These are phyloP conservation scores for Pyrrhoderma noxium DNA, from an alignment of 1,284 basidiomycete genomes.

Conservation along the genomic window DNA sequence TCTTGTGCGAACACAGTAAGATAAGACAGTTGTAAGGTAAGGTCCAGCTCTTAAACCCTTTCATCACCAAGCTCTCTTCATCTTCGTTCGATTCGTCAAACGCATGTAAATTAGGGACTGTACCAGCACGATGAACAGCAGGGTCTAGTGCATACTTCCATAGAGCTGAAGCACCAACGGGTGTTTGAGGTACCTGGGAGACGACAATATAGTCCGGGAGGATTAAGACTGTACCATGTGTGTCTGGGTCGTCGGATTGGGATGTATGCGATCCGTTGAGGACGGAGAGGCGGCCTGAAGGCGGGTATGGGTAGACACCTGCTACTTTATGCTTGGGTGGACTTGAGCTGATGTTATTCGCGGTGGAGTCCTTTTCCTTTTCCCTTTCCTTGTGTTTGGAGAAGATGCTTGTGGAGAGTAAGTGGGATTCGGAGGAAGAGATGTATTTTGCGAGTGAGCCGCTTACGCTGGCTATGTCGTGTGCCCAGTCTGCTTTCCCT, in stretches of 20 bases:
- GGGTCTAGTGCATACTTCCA: conserved; percentile 61
- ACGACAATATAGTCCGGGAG: conserved; percentile 88
- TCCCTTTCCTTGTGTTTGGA: conserved; percentile 14
- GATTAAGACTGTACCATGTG: conserved; percentile 67
- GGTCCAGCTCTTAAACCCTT: conserved; percentile 57
- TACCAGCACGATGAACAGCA: conserved; percentile 38
- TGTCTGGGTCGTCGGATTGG: conserved; percentile 46
- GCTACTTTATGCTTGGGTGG: conserved; percentile 28
- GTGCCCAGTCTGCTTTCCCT: conserved; percentile 80
- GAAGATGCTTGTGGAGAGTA: conserved; percentile 26
- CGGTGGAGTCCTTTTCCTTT: conserved; percentile 19
- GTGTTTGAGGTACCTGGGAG: conserved; percentile 55
- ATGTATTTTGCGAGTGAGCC: conserved; percentile 65
- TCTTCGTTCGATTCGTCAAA: background rate
- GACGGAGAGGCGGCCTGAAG: conserved; percentile 58
- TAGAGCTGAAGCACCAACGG: conserved; percentile 60
- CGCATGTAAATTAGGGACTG: conserved; percentile 18
- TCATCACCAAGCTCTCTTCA: conserved; percentile 30
- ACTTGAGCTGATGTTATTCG: conserved; percentile 18
- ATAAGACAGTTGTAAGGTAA: conserved; percentile 71
- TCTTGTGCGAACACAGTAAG: conserved; percentile 89
- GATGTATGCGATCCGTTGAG: conserved; percentile 76
- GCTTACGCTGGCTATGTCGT: conserved; percentile 61
- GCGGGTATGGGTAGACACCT: conserved; percentile 52
- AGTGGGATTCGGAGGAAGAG: conserved; percentile 26